phyloP scores from a whole-genome alignment of 306 rosid genomes.

The Casuarina cunninghamiana region DNA sequence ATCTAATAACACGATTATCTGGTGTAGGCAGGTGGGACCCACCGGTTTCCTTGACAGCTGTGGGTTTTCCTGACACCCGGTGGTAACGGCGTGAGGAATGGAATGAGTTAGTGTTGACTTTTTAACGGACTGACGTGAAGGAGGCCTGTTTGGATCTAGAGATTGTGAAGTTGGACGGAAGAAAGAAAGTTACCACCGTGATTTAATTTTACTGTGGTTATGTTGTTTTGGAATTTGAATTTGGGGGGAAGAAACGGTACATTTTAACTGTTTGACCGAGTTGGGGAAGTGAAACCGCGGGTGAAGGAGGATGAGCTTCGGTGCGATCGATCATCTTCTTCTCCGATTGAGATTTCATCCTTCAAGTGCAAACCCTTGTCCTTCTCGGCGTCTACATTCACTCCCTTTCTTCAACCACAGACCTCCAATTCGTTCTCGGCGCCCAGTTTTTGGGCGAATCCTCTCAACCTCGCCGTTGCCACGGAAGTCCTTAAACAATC shows the following conservation, averaged over 20 bases:
- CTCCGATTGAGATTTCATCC: background rate
- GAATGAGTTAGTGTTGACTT: too few species aligned
- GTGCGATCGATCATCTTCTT: slow-evolving; percentile 3
- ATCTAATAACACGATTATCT: background rate
- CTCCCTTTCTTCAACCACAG: slow-evolving; percentile 1
- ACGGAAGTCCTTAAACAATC: background rate
- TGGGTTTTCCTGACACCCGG: background rate
- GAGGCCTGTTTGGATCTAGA: too few species aligned
- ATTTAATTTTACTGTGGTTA: too few species aligned
- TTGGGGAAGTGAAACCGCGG: background rate
- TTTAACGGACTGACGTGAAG: too few species aligned
- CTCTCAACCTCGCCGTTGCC: slow-evolving; percentile 12
- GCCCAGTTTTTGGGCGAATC: slow-evolving; percentile 9
- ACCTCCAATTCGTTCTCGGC: background rate
- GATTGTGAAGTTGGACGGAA: too few species aligned
- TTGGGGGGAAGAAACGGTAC: background rate
- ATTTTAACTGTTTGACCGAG: background rate
- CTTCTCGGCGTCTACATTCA: background rate
- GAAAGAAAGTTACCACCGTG: too few species aligned
- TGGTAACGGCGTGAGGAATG: too few species aligned
- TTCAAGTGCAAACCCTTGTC: background rate
- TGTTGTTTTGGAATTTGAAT: background rate
- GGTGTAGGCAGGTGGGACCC: background rate
- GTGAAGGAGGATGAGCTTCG: background rate
- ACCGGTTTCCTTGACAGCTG: background rate